Evolutionary conservation across 1,284 basidiomycete species (phyloP).

Genomic region (Butyriboletus appendiculatus): DNA sequence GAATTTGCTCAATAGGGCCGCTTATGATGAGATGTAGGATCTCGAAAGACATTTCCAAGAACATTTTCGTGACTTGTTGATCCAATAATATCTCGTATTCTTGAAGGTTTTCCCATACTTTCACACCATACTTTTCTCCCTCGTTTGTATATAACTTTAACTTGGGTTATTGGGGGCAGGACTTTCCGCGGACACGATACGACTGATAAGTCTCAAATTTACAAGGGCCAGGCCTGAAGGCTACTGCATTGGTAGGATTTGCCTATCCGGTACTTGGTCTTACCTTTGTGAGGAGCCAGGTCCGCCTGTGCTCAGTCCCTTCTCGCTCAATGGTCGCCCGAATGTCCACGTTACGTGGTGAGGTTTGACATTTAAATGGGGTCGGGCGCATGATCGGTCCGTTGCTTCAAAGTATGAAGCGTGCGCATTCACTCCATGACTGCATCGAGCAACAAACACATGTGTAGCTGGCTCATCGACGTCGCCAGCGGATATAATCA

Average conservation of each 20-base stretch:
- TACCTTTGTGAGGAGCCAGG: not conserved
- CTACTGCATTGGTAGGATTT: not conserved
- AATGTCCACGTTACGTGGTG: not conserved
- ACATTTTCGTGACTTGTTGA: slow-evolving; percentile 16
- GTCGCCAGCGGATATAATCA: too few species aligned
- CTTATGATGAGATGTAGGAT: slow-evolving; percentile 15
- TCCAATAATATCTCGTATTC: not conserved
- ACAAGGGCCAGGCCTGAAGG: not conserved
- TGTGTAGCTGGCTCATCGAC: too few species aligned
- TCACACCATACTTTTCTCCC: not conserved
- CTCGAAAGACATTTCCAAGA: slow-evolving; percentile 27
- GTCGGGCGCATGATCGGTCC: too few species aligned
- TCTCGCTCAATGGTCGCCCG: not conserved
- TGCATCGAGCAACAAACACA: too few species aligned
- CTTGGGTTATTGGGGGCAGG: not conserved
- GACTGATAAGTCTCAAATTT: not conserved
- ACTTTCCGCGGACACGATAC: too few species aligned
- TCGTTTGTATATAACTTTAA: not conserved
- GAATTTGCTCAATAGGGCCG: not conserved
- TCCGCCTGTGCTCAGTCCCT: not conserved
- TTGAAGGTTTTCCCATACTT: not conserved
- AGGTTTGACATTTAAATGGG: not conserved
- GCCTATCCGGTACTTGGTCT: not conserved
- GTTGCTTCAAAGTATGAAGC: too few species aligned
- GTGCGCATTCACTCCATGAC: too few species aligned